Conservation (phyloP, 2,329 filamentous ascomycete species). For the Monosporascus sp. region DNA sequence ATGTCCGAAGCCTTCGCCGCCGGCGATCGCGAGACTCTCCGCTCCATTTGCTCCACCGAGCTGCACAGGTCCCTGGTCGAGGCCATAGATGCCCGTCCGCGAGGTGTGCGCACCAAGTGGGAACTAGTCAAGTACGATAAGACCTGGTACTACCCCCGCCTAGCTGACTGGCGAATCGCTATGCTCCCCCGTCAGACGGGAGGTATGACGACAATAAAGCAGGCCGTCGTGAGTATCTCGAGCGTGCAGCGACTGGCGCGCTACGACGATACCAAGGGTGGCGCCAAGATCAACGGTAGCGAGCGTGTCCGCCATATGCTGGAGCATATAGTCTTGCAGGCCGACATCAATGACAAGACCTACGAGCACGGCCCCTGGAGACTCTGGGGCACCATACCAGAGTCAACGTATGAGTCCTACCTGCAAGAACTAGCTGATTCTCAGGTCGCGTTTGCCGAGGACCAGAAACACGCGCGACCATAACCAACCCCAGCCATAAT, state of each 20-base stretch:
- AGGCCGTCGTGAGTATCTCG: constrained; percentile 55
- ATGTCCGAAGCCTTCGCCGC: constrained; percentile 58
- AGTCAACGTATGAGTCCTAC: constrained; percentile 43
- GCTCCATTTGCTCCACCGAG: constrained; percentile 47
- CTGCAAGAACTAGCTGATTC: constrained; percentile 15
- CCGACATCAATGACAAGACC: constrained; percentile 38
- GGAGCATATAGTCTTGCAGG: constrained; percentile 61
- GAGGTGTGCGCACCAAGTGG: constrained; percentile 43
- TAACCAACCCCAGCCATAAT: neutral
- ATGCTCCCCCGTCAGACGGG: constrained; percentile 38
- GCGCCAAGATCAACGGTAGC: constrained; percentile 37
- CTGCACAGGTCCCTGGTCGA: constrained; percentile 46
- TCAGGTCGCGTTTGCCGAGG: constrained; percentile 4
- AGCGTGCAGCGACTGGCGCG: constrained; percentile 50
- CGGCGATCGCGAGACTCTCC: constrained; percentile 47
- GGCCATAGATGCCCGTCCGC: constrained; percentile 47
- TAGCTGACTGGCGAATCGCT: constrained; percentile 51
- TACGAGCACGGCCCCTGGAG: constrained; percentile 50
- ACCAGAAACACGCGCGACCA: constrained; percentile 4
- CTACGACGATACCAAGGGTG: constrained; percentile 29
- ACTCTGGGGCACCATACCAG: constrained; percentile 58
- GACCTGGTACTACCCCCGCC: constrained; percentile 34
- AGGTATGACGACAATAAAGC: constrained; percentile 38
- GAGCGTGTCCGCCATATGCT: constrained; percentile 47
- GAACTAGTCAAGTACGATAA: constrained; percentile 47